Evolutionary conservation across 1,284 basidiomycete genomes (phyloP), one percentile per base, ranked within the genome.

Genomic region (Naganishia sp.): DNA sequence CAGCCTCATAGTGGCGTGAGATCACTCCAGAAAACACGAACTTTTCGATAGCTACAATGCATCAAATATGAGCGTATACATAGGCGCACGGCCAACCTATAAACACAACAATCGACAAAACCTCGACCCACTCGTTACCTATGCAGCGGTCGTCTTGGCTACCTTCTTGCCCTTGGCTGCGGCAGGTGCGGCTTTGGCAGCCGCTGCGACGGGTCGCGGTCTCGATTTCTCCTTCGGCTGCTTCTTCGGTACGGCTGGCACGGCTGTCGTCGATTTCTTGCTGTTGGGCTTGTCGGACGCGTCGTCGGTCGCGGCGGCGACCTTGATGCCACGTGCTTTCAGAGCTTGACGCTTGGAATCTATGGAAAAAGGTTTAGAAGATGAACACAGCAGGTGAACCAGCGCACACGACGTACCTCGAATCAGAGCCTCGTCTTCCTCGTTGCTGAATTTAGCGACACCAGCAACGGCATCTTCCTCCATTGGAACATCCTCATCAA

Each of bases 271-370:
- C 17, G 57, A 6, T 35, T 58, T 58, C 56, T 58, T 58, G 25
- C 25, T n/a, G 3, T 42, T 17, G 1, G 56, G 17, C 47, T 61
- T 61, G 58, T 21, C 47, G 25, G 47, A 35, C 28, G 47, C 35
- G n/a, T 47, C 41, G n/a, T 61, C 58, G n/a, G 58, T 61, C 7
- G 45, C n/a, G 5, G 42, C 6, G 7, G 55, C 23, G 2, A 61
- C n/a, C 72, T 81, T 82, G 76, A 82, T 79, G 35, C 81, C 81
- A 69, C 81, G 81, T 45, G 76, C 75, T 73, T 81, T 82, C 69
- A 82, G 74, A 17, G 77, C 71, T 64, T 79, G 73, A 67, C 79
- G 74, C 69, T 80, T 80, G 69, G 75, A 73, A 71, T 81, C 80
- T 79, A 71, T 50, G 35, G 18, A 39, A 17, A 9, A 7, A 6